Evolutionary conservation across 495 filamentous ascomycete species (phyloP).

Genomic region (Peziza echinospora): DNA sequence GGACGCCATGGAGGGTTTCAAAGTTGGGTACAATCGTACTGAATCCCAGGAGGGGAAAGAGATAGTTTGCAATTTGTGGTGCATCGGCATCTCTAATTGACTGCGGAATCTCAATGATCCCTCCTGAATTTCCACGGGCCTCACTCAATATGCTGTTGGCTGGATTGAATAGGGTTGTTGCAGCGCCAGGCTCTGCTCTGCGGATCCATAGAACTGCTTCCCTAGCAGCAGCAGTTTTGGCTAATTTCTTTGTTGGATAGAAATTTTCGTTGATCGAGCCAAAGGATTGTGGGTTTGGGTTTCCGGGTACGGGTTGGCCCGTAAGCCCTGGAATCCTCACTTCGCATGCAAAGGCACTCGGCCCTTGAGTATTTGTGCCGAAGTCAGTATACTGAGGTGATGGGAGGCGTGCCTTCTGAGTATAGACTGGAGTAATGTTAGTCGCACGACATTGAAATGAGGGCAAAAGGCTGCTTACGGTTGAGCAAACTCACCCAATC

Average conservation of each 20-base stretch:
- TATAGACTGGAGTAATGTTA: too few species aligned
- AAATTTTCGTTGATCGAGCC: conserved; percentile 13
- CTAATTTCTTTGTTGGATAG: conserved; percentile 15
- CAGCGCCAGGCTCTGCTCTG: conserved; percentile 2
- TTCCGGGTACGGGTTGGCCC: conserved; percentile 8
- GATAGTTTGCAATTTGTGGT: conserved; percentile 14
- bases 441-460: too few species aligned
- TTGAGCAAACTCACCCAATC: too few species aligned
- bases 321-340: conserved; percentile 3
- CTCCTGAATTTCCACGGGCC: too few species aligned
- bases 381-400: conserved; percentile 13
- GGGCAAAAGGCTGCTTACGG: too few species aligned
- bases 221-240: conserved; percentile 15
- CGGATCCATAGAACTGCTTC: conserved; percentile 12
- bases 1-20: conserved; percentile 4
- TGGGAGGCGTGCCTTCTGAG: conserved; percentile 1
- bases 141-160: too few species aligned
- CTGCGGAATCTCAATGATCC: too few species aligned
- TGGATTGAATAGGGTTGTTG: conserved; percentile 2
- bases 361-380: conserved; percentile 5
- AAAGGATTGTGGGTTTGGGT: conserved; percentile 10
- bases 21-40: conserved; percentile 13
- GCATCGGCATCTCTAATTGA: conserved; percentile 4
- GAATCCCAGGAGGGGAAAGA: conserved; percentile 14
- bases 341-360: conserved; percentile 12